These are phyloP conservation scores for Apocynum venetum DNA, from an alignment of 257 asterid genomes.

Conservation along the genomic window DNA sequence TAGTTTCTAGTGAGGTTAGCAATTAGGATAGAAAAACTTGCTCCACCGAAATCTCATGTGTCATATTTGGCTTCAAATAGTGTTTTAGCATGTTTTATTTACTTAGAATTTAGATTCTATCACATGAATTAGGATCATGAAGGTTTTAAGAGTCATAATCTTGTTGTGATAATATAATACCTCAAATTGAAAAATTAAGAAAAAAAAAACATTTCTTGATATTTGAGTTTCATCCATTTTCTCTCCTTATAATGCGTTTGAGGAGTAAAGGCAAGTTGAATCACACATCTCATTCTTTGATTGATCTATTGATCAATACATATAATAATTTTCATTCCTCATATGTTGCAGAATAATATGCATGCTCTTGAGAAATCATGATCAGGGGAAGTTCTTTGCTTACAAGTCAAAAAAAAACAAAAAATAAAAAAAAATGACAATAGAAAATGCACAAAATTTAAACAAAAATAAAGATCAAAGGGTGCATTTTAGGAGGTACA, in stretches of 20 bases:
- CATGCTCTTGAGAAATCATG: background rate
- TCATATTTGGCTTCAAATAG: no score
- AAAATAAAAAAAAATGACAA: background rate
- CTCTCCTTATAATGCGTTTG: background rate
- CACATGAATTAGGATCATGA: no score
- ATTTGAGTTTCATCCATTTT: background rate
- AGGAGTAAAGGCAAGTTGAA: no score
- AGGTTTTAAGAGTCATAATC: no score
- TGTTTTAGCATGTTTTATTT: no score
- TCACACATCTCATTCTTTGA: background rate
- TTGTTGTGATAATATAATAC: background rate
- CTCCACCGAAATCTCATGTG: background rate
- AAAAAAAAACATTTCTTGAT: background rate
- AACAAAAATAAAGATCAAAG: background rate
- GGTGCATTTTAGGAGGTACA: background rate
- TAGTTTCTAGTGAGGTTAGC: no score
- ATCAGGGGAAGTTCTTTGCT: conserved; percentile 1
- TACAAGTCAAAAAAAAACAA: background rate
- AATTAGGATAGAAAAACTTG: background rate
- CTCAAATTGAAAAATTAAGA: background rate
- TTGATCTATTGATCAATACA: background rate
- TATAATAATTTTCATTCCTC: background rate
- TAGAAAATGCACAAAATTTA: background rate
- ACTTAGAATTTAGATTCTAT: no score
- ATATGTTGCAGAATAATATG: background rate